Conservation (phyloP, 257 asterid species). For the Scutellaria minor region DNA sequence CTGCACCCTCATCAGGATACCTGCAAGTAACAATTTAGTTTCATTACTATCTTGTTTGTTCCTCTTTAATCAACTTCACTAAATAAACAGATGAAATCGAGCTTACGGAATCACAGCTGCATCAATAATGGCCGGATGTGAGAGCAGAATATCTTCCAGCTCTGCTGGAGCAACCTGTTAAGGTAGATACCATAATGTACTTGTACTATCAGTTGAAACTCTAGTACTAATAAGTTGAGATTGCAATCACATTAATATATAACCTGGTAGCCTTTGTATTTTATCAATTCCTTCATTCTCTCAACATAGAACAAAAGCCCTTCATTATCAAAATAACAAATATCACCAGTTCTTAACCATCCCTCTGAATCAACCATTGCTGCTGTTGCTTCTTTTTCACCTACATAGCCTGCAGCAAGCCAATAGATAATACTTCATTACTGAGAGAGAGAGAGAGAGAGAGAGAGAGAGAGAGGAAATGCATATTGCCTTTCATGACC, state of each 20-base stretch:
- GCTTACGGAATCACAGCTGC: constrained; percentile 66
- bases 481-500: constrained; percentile 48
- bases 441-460: too few species aligned
- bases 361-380: constrained; percentile 58
- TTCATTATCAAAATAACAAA: constrained; percentile 53
- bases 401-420: constrained; percentile 51
- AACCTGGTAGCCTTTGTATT: constrained; percentile 72
- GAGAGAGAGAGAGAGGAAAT: too few species aligned
- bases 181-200: too few species aligned
- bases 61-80: background rate
- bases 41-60: background rate
- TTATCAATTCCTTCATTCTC: constrained; percentile 63
- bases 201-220: background rate
- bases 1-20: constrained; percentile 65
- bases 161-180: constrained; percentile 66
- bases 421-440: background rate
- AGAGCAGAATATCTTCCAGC: constrained; percentile 58
- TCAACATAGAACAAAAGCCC: constrained; percentile 63
- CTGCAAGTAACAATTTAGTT: constrained; percentile 29
- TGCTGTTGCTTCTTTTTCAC: constrained; percentile 58
- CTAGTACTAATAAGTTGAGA: background rate
- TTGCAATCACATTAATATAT: background rate
- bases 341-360: constrained; percentile 70
- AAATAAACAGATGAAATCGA: constrained; percentile 21
- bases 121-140: constrained; percentile 59